Conservation (phyloP, 2,329 filamentous ascomycete genomes). For the Hymenoscyphus fraxineus region DNA sequence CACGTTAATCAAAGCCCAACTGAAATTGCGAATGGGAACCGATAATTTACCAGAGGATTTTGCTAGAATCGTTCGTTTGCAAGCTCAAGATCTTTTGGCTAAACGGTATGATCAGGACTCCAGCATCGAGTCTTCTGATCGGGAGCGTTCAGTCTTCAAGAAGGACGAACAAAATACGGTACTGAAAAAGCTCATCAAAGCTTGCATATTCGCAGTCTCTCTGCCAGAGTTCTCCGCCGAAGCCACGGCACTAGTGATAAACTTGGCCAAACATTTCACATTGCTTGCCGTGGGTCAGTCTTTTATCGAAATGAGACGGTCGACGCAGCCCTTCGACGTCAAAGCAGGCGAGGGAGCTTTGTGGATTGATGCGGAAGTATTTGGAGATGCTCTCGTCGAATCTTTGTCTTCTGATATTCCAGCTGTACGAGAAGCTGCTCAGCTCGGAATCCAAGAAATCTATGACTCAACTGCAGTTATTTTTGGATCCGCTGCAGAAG, state of each 20-base stretch:
- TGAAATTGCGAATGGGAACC: conserved; percentile 85
- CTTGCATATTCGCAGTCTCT: conserved; percentile 79
- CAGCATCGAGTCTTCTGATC: conserved; percentile 70
- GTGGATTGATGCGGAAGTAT: conserved; percentile 77
- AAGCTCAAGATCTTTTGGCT: conserved; percentile 79
- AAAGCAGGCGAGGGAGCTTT: conserved; percentile 82
- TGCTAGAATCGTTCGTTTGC: conserved; percentile 75
- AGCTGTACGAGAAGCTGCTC: conserved; percentile 76
- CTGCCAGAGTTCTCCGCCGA: conserved; percentile 75
- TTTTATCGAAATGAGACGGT: conserved; percentile 76
- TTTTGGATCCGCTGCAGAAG: conserved; percentile 69
- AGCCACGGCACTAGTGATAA: conserved; percentile 69
- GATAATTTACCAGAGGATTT: conserved; percentile 90
- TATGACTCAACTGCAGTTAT: conserved; percentile 73
- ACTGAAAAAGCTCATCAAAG: conserved; percentile 83
- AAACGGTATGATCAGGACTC: conserved; percentile 69
- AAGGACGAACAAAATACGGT: conserved; percentile 78
- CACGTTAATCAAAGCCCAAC: conserved; percentile 78
- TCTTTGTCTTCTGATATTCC: conserved; percentile 81
- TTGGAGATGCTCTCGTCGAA: conserved; percentile 87
- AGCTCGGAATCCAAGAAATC: conserved; percentile 72
- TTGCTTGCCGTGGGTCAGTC: conserved; percentile 84
- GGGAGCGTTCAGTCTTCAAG: conserved; percentile 80
- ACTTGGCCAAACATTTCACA: conserved; percentile 85
- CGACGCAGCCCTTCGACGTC: conserved; percentile 75